phyloP scores from a whole-genome alignment of 2,329 filamentous ascomycete genomes.

The Ophiocordyceps australis region DNA sequence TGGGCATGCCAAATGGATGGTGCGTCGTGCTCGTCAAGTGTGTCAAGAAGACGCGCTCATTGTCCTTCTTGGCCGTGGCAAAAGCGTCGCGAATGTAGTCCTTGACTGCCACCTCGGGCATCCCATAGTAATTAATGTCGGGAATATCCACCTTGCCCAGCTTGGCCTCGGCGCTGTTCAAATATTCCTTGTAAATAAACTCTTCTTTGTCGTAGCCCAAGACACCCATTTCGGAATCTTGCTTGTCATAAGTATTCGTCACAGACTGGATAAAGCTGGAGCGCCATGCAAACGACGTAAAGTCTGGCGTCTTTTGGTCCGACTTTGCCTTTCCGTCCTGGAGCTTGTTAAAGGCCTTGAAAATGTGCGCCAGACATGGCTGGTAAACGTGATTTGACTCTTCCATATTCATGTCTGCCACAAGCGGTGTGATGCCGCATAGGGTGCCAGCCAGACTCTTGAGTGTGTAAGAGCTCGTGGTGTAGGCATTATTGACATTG shows the following conservation, averaged over 20 bases:
- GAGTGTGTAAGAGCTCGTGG: slow-evolving; percentile 22
- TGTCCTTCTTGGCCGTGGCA: slow-evolving; percentile 8
- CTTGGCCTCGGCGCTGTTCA: slow-evolving; percentile 10
- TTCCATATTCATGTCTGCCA: slow-evolving; percentile 24
- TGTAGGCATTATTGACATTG: slow-evolving; percentile 19
- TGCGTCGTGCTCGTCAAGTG: slow-evolving; percentile 17
- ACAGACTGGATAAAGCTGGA: slow-evolving; percentile 15
- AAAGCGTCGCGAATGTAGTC: slow-evolving; percentile 15
- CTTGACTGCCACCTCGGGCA: slow-evolving; percentile 12
- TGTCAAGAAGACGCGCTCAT: slow-evolving; percentile 14
- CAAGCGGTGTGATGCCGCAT: slow-evolving; percentile 21
- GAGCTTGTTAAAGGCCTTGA: slow-evolving; percentile 13
- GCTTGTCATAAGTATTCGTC: slow-evolving; percentile 14
- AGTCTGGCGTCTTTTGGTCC: slow-evolving; percentile 3
- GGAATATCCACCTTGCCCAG: slow-evolving; percentile 10
- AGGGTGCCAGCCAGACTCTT: slow-evolving; percentile 22
- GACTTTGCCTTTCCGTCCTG: slow-evolving; percentile 1
- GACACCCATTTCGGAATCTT: slow-evolving; percentile 10
- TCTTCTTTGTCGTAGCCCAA: slow-evolving; percentile 12
- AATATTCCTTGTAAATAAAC: slow-evolving; percentile 10
- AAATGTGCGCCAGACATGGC: slow-evolving; percentile 22
- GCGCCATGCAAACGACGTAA: slow-evolving; percentile 11
- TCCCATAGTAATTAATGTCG: slow-evolving; percentile 16
- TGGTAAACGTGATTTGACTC: slow-evolving; percentile 22
- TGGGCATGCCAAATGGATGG: slow-evolving; percentile 14